Base-by-base conservation (phyloP, 257 asterid species). In the Schizonepeta tenuifolia region DNA sequence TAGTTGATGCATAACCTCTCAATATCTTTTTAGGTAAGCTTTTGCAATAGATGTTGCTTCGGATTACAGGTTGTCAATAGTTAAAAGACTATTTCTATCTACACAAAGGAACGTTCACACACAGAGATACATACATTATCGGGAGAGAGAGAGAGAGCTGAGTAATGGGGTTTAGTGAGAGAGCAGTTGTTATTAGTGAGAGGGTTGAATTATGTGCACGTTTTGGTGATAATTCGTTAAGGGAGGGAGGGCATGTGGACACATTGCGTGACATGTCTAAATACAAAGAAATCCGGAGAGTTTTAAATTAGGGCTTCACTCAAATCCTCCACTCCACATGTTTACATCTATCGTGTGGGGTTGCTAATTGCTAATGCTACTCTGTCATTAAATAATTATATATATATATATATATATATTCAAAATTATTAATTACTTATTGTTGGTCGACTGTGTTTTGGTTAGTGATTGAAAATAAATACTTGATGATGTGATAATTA, bases 221-320 rank as follows among this genome's bases (percentile, higher is more conserved):
- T 71, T 63, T 76, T 24, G 60, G 77, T 82, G 81, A 81, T 62
- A 71, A 69, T 75, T 38, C 56, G 79, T 65, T 69, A 61, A 65
- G 87, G 76, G 53, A 65, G 87, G 76, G 53, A 1, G 55, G 63
- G 72, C 88, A 88, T 80, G 88, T 86, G 85, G 83, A 72, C 79
- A 72, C 80, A 74, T 75, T 67, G 49, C 67, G 75, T 74, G 82
- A 72, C 65, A 75, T 74, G 87, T 79, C 88, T 53, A 84, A 82
- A 77, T 83, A 59, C 83, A 74, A 60, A 70, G 77, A 65, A 67
- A 60, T 44, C 35, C 62, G 55, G 79, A 65, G 59, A 73, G 79
- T 14, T 77, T 74, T 36, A 24, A 24, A 24, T 24, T 24, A 69
- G 59, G 67, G 57, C 53, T 67, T 69, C 56, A 33, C 65, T 65